Evolutionary conservation across 306 rosid species (phyloP), one percentile per base, ranked within the genome.

Genomic region (Ochetophila trinervis): DNA sequence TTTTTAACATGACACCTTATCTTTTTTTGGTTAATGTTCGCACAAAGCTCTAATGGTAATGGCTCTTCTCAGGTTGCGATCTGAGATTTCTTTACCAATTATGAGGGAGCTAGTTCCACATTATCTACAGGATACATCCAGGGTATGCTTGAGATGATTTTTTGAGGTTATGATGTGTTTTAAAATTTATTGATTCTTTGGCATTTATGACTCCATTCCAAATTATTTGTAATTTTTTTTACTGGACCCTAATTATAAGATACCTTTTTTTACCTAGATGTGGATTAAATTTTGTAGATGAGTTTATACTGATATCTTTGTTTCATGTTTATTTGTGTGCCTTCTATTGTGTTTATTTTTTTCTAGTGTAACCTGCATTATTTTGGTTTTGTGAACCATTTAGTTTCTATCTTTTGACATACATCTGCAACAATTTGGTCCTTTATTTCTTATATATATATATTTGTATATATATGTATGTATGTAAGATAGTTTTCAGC

Each of bases 31-130:
- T 40, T 68, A 48, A 13, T 63, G 69, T 30, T 66, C 52, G 70
- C 40, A 65, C 70, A 52, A 18, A 68, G 58, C 57, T 65, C 62
- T 76, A 36, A 63, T 67, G 73, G n/a, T 66, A 62, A 49, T 79
- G 70, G 70, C 72, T 78, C 62, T 69, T 8, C 75, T 55, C 83
- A 93, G 99, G 91, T 76, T 83, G 80, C 94, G 99, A 61, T 87
- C 97, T 21, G 99, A 90, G 84, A 90, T 93, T 62, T 87, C 87
- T 63, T 80, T 93, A 59, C 95, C 99, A 18, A 82, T 93, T 64
- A 87, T 90, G 94, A 93, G 75, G 80, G 99, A 93, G 84, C 74
- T 93, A 80, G 83, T 93, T 77, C 96, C 99, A 34, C 97, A 90
- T 77, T 93, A 93, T 78, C 97, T 93, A 60, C 99, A 93, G 83